phyloP scores from a whole-genome alignment of 2,329 filamentous ascomycete genomes.

The Phialemoniopsis sp. region DNA sequence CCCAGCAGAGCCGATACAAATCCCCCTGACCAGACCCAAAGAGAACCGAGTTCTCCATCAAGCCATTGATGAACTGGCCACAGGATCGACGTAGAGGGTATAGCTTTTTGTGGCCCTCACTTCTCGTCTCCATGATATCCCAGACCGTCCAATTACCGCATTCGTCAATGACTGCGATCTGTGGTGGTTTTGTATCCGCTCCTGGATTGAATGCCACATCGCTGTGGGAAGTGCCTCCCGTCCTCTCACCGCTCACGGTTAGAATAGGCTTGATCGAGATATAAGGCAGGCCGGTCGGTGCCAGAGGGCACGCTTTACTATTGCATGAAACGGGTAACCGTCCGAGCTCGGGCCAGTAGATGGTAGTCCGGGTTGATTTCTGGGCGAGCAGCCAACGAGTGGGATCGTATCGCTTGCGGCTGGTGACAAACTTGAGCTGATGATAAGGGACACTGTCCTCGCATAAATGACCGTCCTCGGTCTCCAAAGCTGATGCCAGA shows the following conservation, averaged over 20 bases:
- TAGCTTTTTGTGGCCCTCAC: constrained; percentile 25
- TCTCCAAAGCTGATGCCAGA: constrained; percentile 35
- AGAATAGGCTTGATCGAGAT: constrained; percentile 53
- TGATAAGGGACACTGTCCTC: constrained; percentile 45
- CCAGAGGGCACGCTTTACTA: constrained; percentile 5
- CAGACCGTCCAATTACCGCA: constrained; percentile 65
- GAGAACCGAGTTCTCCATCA: neutral
- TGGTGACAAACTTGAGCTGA: constrained; percentile 44
- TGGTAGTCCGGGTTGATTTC: constrained; percentile 43
- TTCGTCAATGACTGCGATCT: constrained; percentile 63
- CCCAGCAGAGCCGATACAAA: no score
- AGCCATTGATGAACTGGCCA: constrained; percentile 32
- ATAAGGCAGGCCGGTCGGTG: constrained; percentile 34
- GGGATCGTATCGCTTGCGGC: constrained; percentile 20
- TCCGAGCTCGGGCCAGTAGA: constrained; percentile 47
- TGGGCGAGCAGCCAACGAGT: constrained; percentile 51
- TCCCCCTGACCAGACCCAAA: no score
- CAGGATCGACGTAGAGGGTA: constrained; percentile 26
- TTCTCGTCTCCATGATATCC: constrained; percentile 43
- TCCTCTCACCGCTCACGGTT: constrained; percentile 44
- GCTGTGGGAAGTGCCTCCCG: constrained; percentile 50
- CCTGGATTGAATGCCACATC: constrained; percentile 63
- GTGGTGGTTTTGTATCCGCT: constrained; percentile 43
- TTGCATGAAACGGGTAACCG: constrained; percentile 23
- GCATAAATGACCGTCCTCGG: constrained; percentile 48